Evolutionary conservation across 2,329 filamentous ascomycete genomes (phyloP), one percentile per base, ranked within the genome.

Genomic region (Botrytis pseudocinerea): DNA sequence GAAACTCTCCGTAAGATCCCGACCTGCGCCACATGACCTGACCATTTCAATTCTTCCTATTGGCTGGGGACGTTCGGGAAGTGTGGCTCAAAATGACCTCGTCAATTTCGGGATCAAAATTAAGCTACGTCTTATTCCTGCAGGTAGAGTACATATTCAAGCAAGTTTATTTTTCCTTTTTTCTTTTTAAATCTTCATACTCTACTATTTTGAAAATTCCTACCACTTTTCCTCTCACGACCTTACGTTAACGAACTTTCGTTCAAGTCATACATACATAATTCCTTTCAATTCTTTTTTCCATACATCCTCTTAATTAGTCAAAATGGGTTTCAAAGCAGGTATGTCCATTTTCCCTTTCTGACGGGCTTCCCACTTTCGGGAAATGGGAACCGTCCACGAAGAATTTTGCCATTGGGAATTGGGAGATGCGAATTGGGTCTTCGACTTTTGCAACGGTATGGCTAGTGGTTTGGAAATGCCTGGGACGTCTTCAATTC

Each of bases 281-380:
- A 68, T 68, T 25, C 18, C 70, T 61, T 64, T 40, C 38, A 40
- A 18, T 70, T 42, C 18, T 32, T 64, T 32, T 38, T 38, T 14
- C 40, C 28, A 48, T 64, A 65, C 59, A 57, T 69, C 54, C 38
- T 68, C 76, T 76, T 78, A 78, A 80, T 78, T 75, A 77, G 74
- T 75, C 80, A 83, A 80, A 71, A 83, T 83, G 82, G 75, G 75
- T 77, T 83, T 82, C 82, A 80, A 80, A 74, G 76, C 80, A 70
- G 82, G 82, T 83, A 82, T 46, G 82, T 82, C 70, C 38, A 51
- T 62, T 51, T 74, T 71, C 61, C 70, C 63, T 71, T 60, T 61
- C 20, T 51, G 38, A 40, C 4, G 28, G 18, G 51, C n/a, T 48
- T 44, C 25, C 32, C 22, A 38, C 46, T 38, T 22, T 35, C 28